phyloP scores from a whole-genome alignment of 2,329 filamentous ascomycete genomes.

The Seiridium cupressi region DNA sequence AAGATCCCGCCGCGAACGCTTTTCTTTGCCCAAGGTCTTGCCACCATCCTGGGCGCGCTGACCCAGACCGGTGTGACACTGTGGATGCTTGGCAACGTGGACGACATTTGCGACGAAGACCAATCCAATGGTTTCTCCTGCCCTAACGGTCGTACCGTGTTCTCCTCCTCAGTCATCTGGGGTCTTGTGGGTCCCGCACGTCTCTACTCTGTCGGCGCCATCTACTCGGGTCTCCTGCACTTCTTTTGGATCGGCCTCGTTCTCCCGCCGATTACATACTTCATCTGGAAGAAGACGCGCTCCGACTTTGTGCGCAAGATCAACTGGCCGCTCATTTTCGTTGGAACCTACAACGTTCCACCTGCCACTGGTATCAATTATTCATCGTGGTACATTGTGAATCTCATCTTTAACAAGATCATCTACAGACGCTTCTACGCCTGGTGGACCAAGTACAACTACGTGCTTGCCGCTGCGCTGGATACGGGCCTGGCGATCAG shows the following conservation, averaged over 20 bases:
- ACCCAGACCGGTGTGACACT: slow-evolving; percentile 36
- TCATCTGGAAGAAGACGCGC: slow-evolving; percentile 34
- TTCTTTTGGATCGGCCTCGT: slow-evolving; percentile 49
- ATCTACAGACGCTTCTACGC: slow-evolving; percentile 38
- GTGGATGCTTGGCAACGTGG: slow-evolving; percentile 35
- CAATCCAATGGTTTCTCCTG: slow-evolving; percentile 47
- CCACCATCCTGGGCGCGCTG: slow-evolving; percentile 44
- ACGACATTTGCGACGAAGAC: slow-evolving; percentile 35
- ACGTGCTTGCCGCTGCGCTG: slow-evolving; percentile 30
- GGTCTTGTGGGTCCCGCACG: slow-evolving; percentile 49
- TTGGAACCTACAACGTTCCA: slow-evolving; percentile 35
- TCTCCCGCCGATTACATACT: slow-evolving; percentile 40
- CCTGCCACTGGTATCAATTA: slow-evolving; percentile 35
- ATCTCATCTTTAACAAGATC: slow-evolving; percentile 42
- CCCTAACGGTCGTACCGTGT: slow-evolving; percentile 45
- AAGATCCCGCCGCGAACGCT: slow-evolving; percentile 46
- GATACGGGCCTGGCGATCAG: slow-evolving; percentile 30
- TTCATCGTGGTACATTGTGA: slow-evolving; percentile 39
- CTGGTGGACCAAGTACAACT: slow-evolving; percentile 48
- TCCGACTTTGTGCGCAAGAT: slow-evolving; percentile 32
- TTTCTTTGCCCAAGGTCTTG: slow-evolving; percentile 46
- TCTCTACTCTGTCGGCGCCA: slow-evolving; percentile 43
- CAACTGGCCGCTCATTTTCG: slow-evolving; percentile 34
- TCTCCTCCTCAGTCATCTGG: slow-evolving; percentile 48
- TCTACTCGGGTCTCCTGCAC: slow-evolving; percentile 45